These are phyloP conservation scores for Kluyveromyces aestuarii DNA, from an alignment of 805 yeast species.

Conservation along the genomic window DNA sequence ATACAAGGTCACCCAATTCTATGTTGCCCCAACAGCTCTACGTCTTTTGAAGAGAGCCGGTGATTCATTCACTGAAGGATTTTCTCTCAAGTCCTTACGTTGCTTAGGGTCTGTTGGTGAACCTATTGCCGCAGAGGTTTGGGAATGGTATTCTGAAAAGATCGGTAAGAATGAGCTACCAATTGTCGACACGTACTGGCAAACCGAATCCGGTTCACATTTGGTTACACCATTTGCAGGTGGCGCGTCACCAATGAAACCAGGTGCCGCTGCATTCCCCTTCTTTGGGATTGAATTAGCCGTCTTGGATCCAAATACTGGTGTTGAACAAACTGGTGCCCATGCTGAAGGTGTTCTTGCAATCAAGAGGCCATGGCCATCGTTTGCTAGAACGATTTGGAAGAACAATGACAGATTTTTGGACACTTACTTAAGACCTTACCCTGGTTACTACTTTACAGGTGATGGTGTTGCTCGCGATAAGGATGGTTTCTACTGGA, in stretches of 20 bases:
- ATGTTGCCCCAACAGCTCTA: conserved; percentile 79
- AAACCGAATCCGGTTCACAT: conserved; percentile 80
- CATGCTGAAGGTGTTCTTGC: conserved; percentile 79
- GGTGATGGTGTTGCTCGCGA: conserved; percentile 91
- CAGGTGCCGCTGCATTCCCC: conserved; percentile 80
- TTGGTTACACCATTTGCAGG: conserved; percentile 70
- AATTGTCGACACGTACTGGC: conserved; percentile 82
- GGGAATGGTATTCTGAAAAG: conserved; percentile 77
- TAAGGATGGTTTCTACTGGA: conserved; percentile 78
- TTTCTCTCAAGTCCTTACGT: conserved; percentile 56
- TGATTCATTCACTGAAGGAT: conserved; percentile 47
- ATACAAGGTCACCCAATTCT: conserved; percentile 67
- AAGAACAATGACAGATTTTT: conserved; percentile 62
- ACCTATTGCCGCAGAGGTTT: conserved; percentile 76
- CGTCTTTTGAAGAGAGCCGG: conserved; percentile 72
- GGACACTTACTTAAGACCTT: conserved; percentile 78
- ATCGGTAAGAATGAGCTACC: conserved; percentile 65
- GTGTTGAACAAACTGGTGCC: conserved; percentile 57
- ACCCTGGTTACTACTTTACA: conserved; percentile 74
- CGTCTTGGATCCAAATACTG: conserved; percentile 66
- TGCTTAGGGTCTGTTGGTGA: conserved; percentile 79
- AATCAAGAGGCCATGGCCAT: conserved; percentile 69
- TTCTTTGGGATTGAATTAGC: conserved; percentile 73
- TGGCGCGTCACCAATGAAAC: conserved; percentile 69
- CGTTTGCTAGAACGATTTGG: conserved; percentile 79